phyloP scores from a whole-genome alignment of 2,329 filamentous ascomycete genomes.

The Neonectria sp. region DNA sequence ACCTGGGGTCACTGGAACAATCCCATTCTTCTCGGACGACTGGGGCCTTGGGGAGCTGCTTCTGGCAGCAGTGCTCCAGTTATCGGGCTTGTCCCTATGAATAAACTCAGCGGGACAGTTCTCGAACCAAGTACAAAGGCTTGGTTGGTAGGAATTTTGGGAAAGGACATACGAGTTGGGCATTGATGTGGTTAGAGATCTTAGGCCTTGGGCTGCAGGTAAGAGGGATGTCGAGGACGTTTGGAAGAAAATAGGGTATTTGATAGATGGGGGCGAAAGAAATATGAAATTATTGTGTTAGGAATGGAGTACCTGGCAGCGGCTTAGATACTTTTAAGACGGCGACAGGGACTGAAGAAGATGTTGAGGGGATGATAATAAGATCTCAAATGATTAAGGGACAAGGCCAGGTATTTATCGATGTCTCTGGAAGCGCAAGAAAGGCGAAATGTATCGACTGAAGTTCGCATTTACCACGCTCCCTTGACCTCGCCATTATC shows the following conservation, averaged over 20 bases:
- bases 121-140: not conserved
- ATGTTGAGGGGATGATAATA: not conserved
- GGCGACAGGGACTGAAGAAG: not conserved
- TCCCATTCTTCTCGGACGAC: not conserved
- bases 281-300: too few species aligned
- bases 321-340: not conserved
- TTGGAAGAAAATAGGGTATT: not conserved
- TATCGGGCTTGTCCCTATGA: not conserved
- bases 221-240: not conserved
- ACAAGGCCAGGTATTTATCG: not conserved
- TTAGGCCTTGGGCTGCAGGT: not conserved
- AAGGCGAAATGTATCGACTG: not conserved
- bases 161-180: not conserved
- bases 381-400: not conserved
- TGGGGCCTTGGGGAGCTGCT: not conserved
- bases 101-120: not conserved
- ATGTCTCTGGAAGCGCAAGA: not conserved
- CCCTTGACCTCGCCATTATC: not conserved
- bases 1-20: not conserved
- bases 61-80: not conserved
- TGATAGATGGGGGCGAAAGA: not conserved
- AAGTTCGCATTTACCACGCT: not conserved
- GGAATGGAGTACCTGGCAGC: not conserved
- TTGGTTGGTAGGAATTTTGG: not conserved
- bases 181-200: not conserved